phyloP scores from a whole-genome alignment of 805 yeast species.

The Hanseniaspora hatyaiensis region DNA sequence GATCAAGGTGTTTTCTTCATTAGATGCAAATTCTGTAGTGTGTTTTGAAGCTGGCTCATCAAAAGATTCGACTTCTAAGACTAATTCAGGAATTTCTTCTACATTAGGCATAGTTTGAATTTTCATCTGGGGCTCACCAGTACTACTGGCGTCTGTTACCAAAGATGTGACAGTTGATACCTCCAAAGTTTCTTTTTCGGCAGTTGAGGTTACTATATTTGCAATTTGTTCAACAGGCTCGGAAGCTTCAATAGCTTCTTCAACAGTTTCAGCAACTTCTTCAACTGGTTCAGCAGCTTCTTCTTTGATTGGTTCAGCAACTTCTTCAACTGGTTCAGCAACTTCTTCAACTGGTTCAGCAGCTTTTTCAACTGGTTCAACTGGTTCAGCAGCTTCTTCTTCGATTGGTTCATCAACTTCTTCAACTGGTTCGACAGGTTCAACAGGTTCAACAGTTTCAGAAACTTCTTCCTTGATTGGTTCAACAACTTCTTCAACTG shows the following conservation, averaged over 20 bases:
- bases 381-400: background rate
- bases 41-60: background rate
- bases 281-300: background rate
- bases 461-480: no score
- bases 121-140: no score
- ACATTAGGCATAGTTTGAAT: slow-evolving; percentile 17
- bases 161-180: no score
- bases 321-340: background rate
- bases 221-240: background rate
- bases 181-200: no score
- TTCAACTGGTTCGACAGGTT: no score
- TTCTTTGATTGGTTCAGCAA: background rate
- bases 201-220: background rate
- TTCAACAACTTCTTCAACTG: no score
- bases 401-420: background rate
- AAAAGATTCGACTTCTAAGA: background rate
- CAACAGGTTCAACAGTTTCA: no score
- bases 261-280: background rate
- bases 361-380: background rate
- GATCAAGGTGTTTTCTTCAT: no score
- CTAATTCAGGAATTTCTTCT: slow-evolving; percentile 7
- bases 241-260: background rate
- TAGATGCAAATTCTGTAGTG: no score
- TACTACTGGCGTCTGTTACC: no score
- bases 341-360: background rate